Base-by-base conservation (phyloP, 1,139 yeast species). In the Candida sojae region DNA sequence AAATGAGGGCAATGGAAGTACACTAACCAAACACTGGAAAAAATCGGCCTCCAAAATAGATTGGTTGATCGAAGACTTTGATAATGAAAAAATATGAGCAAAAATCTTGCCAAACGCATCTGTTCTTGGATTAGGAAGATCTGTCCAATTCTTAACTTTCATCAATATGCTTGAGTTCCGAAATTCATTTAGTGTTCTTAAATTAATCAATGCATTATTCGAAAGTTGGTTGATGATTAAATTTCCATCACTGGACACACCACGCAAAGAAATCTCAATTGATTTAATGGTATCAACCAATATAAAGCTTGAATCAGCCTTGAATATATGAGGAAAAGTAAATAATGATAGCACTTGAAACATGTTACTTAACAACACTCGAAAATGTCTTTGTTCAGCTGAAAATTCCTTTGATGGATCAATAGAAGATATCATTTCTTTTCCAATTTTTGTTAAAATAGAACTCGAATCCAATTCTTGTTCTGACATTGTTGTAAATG, bases 221-320 rank as follows among this genome's bases (percentile, higher is more conserved):
- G 90, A 79, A 2, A 89, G 58, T 54, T 86, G 90, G 43, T 73
- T 72, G 3, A 83, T 66, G 0, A 88, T 62, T 17, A 84, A 57
- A 0, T 73, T 70, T 0, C 60, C 61, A 3, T 66, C 55, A 8
- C 77, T 64, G 4, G 68, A 53, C 2, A 66, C 61, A 0, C 95
- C 95, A 50, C 96, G 73, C 23, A 86, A 64, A 0, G 87, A 71
- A 10, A 88, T 83, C 58, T 89, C 96, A 11, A 79, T 62, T 0
- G 88, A 79, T 49, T 82, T 80, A 29, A 88, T 79, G 0, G 89
- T 80, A 53, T 79, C 77, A 4, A 80, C 70, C 33, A 85, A 67
- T 8, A 79, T 58, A 31, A 53, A 61, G 0, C 67, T 56, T 10
- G 73, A 65, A 46, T 73, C 79, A 0, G 74, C 67, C 43, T 70